Base-by-base conservation (phyloP, 2,329 filamentous ascomycete genomes). In the Dryadomyces quercivorus region DNA sequence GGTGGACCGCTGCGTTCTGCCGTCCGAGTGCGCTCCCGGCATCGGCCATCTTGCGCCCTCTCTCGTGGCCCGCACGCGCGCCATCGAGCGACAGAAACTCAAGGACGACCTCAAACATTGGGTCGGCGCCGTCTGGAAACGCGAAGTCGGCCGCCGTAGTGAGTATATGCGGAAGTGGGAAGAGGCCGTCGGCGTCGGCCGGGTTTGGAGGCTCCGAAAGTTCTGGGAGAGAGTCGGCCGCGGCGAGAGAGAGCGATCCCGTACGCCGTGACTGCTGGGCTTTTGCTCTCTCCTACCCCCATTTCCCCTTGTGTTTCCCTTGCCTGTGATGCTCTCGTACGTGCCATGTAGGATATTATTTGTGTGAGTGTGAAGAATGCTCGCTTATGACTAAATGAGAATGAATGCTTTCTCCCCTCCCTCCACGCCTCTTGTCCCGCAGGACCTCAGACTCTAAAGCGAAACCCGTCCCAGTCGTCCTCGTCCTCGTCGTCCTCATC, bases 61-160 rank as follows among this genome's bases (percentile, higher is more conserved):
- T 0, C 68, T 87, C 38, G 77, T 86, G n/a, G 81, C 80, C 31
- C 74, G 75, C 59, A 78, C 79, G 62, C 72, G 79, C 54, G 77
- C 76, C 13, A 73, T 88, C 16, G 84, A 88, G 68, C 76, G 77
- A 60, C 82, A 87, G 68, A 73, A 74, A 57, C 72, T 88, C 46
- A 87, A 86, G 64, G 84, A 88, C 61, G 75, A 75, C 16, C 66
- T 88, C 57, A 69, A 83, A 42, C 73, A 75, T 13, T 87, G 83
- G 81, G 74, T 88, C 2, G 83, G 76, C 34, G 69, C 65, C n/a
- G 76, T 77, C 26, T 81, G 76, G 76, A 70, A 67, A 44, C 69
- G 76, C 20, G 72, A 80, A 65, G 77, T 80, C 3, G 67, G 67
- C 54, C 70, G 75, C 63, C 67, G 72, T 48, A 72, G 72, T 60